These are phyloP conservation scores for Schoenoplectus triqueter DNA, from an alignment of 202 grass and related monocot species.

Conservation along the genomic window DNA sequence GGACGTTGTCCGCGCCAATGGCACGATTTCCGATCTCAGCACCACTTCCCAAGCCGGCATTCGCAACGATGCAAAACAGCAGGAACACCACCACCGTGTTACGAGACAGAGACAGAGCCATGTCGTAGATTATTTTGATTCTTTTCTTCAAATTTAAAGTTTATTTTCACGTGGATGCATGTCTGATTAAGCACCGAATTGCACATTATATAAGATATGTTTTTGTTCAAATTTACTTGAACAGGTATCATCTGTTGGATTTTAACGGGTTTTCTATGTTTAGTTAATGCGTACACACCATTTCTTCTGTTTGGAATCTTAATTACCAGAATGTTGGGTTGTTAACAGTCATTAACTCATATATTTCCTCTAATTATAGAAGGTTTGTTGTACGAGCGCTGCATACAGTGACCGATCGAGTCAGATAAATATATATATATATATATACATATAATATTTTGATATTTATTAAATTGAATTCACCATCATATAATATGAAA, in stretches of 20 bases:
- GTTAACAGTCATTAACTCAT: not conserved
- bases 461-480: too few species aligned
- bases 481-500: too few species aligned
- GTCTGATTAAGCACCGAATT: not conserved
- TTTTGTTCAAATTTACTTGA: not conserved
- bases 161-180: not conserved
- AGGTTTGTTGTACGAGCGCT: too few species aligned
- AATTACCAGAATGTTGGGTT: not conserved
- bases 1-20: not conserved
- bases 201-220: not conserved
- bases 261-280: not conserved
- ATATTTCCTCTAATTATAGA: too few species aligned
- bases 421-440: too few species aligned
- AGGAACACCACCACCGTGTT: not conserved
- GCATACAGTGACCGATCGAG: too few species aligned
- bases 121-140: not conserved
- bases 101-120: not conserved
- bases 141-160: too few species aligned
- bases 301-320: not conserved
- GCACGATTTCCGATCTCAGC: not conserved
- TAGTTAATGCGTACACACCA: not conserved
- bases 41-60: not conserved
- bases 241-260: not conserved
- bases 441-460: too few species aligned
- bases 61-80: not conserved